Evolutionary conservation across 176 grass and related monocot genomes (phyloP).

Genomic region (Lolium multiflorum): DNA sequence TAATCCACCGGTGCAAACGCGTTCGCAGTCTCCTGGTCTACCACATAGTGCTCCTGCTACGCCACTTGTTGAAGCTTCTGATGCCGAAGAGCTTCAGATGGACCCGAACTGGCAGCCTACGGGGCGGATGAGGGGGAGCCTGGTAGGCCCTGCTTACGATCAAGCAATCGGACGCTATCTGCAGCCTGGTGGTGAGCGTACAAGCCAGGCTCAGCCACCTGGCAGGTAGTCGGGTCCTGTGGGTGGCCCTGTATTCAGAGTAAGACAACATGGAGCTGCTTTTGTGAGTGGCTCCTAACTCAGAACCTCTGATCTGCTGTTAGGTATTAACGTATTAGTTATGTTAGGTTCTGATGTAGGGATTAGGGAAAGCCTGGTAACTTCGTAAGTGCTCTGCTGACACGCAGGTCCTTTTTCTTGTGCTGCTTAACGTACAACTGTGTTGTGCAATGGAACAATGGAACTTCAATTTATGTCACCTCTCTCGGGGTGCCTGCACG

Average conservation of each 20-base stretch:
- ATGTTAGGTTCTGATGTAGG: slow-evolving; percentile 1
- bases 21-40: not conserved
- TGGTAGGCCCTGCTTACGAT: slow-evolving; percentile 77
- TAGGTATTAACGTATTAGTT: not conserved
- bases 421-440: not conserved
- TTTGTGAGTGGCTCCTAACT: slow-evolving; percentile 6
- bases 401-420: not conserved
- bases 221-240: not conserved
- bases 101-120: slow-evolving; percentile 79
- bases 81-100: slow-evolving; percentile 45
- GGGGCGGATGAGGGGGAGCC: slow-evolving; percentile 85
- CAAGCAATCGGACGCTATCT: slow-evolving; percentile 63
- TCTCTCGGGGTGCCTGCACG: not conserved
- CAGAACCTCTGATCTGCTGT: not conserved
- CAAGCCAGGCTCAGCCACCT: slow-evolving; percentile 21
- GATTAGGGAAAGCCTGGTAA: not conserved
- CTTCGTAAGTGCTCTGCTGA: not conserved
- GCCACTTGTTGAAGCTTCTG: slow-evolving; percentile 11
- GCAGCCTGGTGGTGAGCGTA: slow-evolving; percentile 33
- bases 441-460: slow-evolving; percentile 8
- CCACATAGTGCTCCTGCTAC: not conserved
- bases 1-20: not conserved
- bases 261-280: not conserved
- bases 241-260: not conserved
- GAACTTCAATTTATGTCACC: not conserved